Percentiles rank a stretch among this genome's conserved stretches.
phyloP scores from a whole-genome alignment of 1,284 basidiomycete genomes.

The Boletus hoseneyae region DNA sequence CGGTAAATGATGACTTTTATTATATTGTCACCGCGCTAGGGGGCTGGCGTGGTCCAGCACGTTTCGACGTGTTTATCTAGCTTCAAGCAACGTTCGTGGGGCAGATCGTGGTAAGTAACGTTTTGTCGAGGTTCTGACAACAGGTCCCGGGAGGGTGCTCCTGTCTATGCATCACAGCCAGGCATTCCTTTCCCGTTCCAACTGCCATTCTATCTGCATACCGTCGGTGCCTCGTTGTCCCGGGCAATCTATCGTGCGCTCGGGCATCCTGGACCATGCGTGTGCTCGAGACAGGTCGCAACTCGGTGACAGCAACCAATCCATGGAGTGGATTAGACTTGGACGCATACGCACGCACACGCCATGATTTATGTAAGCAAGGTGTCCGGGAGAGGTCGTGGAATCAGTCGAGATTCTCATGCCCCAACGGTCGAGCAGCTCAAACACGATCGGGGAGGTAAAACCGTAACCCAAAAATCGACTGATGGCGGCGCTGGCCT shows the following conservation, averaged over 20 bases:
- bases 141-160: no score
- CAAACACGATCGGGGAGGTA: not conserved
- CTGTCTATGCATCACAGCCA: not conserved
- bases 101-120: no score
- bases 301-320: not conserved
- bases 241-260: not conserved
- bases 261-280: constrained; percentile 3
- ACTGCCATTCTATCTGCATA: not conserved
- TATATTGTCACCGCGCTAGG: no score
- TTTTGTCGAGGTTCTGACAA: no score
- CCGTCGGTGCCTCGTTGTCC: not conserved
- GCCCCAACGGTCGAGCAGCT: not conserved
- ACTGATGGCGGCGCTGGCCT: not conserved
- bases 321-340: constrained; percentile 16
- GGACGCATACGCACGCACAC: not conserved
- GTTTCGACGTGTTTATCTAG: no score
- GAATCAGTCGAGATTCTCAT: not conserved
- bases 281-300: not conserved
- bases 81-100: no score
- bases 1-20: no score
- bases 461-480: not conserved
- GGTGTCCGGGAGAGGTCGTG: not conserved
- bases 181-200: not conserved
- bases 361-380: no score
- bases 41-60: no score